A percentile compares a stretch with the other conserved stretches of the same genome.
These are phyloP conservation scores for Wickerhamiella siamensis DNA, from an alignment of 805 yeast genomes.

Conservation along the genomic window DNA sequence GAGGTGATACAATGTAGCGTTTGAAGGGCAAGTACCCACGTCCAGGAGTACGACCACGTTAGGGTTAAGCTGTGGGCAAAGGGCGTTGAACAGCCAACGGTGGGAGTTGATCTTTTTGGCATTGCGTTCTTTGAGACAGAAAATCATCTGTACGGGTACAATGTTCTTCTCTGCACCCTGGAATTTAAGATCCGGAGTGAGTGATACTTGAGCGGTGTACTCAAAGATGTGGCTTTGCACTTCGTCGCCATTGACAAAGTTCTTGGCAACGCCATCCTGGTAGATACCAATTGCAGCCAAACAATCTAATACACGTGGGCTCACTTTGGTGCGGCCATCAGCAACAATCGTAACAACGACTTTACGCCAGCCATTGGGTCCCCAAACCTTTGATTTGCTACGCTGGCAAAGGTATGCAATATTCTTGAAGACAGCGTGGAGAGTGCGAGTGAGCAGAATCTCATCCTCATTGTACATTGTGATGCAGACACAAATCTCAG, in stretches of 20 bases:
- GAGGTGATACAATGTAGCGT: slow-evolving; percentile 68
- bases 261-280: slow-evolving; percentile 95
- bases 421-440: slow-evolving; percentile 89
- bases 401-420: slow-evolving; percentile 77
- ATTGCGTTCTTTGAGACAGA: slow-evolving; percentile 82
- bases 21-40: slow-evolving; percentile 87
- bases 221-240: slow-evolving; percentile 93
- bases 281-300: slow-evolving; percentile 92
- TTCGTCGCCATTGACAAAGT: slow-evolving; percentile 77
- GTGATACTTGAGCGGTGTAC: slow-evolving; percentile 87
- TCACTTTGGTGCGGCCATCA: slow-evolving; percentile 86
- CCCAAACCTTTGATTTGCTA: slow-evolving; percentile 79
- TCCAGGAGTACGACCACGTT: slow-evolving; percentile 72
- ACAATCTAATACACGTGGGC: slow-evolving; percentile 71
- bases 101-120: slow-evolving; percentile 87
- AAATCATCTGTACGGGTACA: slow-evolving; percentile 77
- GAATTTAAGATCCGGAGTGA: slow-evolving; percentile 78
- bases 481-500: slow-evolving; percentile 80
- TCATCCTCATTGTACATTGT: slow-evolving; percentile 98
- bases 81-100: slow-evolving; percentile 92
- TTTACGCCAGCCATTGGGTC: slow-evolving; percentile 92
- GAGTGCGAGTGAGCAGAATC: slow-evolving; percentile 72
- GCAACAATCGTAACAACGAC: slow-evolving; percentile 82
- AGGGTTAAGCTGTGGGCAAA: slow-evolving; percentile 71
- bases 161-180: slow-evolving; percentile 62